Percentiles rank a stretch among this genome's conserved stretches.
Evolutionary conservation across 257 asterid genomes (phyloP).

Genomic region (Catharanthus roseus): DNA sequence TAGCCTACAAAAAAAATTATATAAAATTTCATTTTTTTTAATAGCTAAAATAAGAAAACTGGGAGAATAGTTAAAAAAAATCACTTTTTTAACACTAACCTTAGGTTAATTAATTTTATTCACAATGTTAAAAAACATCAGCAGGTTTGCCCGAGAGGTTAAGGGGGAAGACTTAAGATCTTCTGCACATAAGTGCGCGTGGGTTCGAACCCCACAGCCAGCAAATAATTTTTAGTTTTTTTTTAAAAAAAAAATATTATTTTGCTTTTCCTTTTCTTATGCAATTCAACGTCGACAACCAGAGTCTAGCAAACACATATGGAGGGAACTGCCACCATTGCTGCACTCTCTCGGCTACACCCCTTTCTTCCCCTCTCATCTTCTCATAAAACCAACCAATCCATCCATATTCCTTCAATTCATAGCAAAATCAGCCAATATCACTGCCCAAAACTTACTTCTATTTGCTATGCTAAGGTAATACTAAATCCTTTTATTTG

Average conservation of each 20-base stretch:
- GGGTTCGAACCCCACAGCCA: constrained; percentile 98
- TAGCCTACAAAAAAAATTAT: too few species aligned
- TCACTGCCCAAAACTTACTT: background rate
- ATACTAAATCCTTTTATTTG: background rate
- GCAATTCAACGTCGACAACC: too few species aligned
- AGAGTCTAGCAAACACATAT: background rate
- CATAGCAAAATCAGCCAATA: background rate
- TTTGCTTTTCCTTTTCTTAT: too few species aligned
- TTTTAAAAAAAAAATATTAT: too few species aligned
- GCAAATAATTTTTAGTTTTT: constrained; percentile 36
- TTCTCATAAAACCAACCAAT: background rate
- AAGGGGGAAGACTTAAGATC: constrained; percentile 96
- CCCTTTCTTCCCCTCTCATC: background rate
- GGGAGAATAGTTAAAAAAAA: too few species aligned
- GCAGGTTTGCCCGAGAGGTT: constrained; percentile 99
- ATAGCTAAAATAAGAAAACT: too few species aligned
- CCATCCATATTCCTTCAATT: background rate
- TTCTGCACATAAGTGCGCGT: constrained; percentile 85
- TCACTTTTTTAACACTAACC: too few species aligned
- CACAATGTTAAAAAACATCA: too few species aligned
- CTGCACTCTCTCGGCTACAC: background rate
- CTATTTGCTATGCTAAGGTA: constrained; percentile 24
- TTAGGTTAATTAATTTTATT: too few species aligned
- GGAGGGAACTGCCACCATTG: constrained; percentile 7
- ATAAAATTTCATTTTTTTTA: too few species aligned